Evolutionary conservation across 768 basidiomycete genomes (phyloP), one percentile per base, ranked within the genome.

Genomic region (Boletales sp.): DNA sequence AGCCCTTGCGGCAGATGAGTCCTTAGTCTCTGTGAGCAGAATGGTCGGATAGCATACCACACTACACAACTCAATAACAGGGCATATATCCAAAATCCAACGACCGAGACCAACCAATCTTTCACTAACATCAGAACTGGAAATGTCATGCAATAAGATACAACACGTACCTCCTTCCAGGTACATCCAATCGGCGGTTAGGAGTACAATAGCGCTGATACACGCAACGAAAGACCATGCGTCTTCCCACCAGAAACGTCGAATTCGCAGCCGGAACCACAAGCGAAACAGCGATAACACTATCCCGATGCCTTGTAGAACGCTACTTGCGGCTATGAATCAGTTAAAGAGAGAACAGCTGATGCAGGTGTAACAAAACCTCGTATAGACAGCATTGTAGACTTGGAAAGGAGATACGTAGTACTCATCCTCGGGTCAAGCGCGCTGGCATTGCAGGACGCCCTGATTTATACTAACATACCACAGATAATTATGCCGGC

Each of bases 221-320:
- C 42, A 46, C 29, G 51, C 59, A 35, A 58, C 18, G 6, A 42
- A 24, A 7, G 57, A 52, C 46, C 48, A 62, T 1, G 47, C 45
- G n/a, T 65, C 63, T 21, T 63, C 63, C 56, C 60, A 65, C 54
- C 60, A 54, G 17, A 57, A 38, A 6, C 61, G 47, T 49, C 32
- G 48, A 30, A 63, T 54, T 40, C 38, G 42, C 31, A 48, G 35
- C 13, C 61, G 56, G 17, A 55, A 55, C 45, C 46, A 54, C 37
- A 58, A 49, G 17, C 61, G 61, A 52, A 58, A 55, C 12, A 63
- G 19, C 2, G 50, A 45, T 13, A 50, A 19, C 12, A 55, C 10
- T 46, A 63, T 51, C 27, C 55, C 55, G 35, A 61, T 24, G 9
- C 40, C 37, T 35, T 50, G 48, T 37, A 53, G 17, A 29, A 51